These are phyloP conservation scores for Stagonosporopsis chrysanthemi DNA, from an alignment of 2,329 filamentous ascomycete genomes.

Conservation along the genomic window DNA sequence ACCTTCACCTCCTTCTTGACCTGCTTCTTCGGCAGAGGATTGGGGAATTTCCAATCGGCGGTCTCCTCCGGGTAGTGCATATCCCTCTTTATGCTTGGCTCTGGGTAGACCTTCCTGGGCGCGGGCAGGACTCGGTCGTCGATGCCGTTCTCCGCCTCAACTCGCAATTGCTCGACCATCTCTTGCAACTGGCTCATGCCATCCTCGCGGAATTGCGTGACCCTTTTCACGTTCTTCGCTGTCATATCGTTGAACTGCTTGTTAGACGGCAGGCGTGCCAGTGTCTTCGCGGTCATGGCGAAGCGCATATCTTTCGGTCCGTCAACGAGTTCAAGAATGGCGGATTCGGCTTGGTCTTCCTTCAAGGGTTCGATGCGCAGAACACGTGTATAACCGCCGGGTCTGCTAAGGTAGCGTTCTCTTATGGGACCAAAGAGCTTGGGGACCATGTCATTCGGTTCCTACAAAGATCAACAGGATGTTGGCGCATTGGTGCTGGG, in stretches of 20 bases:
- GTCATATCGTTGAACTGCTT: slow-evolving; percentile 74
- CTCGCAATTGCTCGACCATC: slow-evolving; percentile 57
- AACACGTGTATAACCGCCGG: slow-evolving; percentile 94
- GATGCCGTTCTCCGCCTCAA: slow-evolving; percentile 31
- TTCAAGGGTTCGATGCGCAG: slow-evolving; percentile 90
- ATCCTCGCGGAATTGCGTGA: slow-evolving; percentile 74
- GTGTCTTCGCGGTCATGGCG: slow-evolving; percentile 86
- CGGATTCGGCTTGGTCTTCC: slow-evolving; percentile 84
- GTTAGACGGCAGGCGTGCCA: slow-evolving; percentile 68
- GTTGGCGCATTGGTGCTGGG: slow-evolving; percentile 12
- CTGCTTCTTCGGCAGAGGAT: slow-evolving; percentile 22
- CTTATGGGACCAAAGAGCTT: slow-evolving; percentile 89
- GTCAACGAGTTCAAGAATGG: slow-evolving; percentile 94
- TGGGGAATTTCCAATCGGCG: slow-evolving; percentile 33
- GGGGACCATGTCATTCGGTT: slow-evolving; percentile 72
- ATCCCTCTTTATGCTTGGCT: slow-evolving; percentile 33
- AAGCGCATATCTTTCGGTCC: slow-evolving; percentile 94
- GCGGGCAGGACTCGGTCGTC: slow-evolving; percentile 39
- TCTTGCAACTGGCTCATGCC: slow-evolving; percentile 73
- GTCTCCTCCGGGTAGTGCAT: slow-evolving; percentile 41
- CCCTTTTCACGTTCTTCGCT: slow-evolving; percentile 79
- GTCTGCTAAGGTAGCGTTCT: slow-evolving; percentile 77
- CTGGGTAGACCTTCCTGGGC: slow-evolving; percentile 44
- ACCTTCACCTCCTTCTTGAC: slow-evolving; percentile 12
- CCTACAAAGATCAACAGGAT: slow-evolving; percentile 56